These are phyloP conservation scores for Tuber brumale DNA, from an alignment of 495 filamentous ascomycete genomes.

Conservation along the genomic window DNA sequence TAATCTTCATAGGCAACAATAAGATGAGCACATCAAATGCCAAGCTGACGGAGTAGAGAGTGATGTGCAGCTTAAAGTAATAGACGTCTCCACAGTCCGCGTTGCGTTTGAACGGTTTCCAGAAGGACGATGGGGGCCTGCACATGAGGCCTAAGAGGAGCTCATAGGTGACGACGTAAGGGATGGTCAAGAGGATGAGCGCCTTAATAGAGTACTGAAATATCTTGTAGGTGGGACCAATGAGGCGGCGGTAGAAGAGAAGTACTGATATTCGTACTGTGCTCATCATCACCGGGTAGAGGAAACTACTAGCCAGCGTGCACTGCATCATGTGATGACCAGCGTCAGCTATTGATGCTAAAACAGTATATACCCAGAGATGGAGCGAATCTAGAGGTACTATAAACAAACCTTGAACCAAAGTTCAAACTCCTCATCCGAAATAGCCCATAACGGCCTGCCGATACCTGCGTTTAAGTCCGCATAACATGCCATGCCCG, in stretches of 20 bases:
- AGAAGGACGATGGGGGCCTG: neutral
- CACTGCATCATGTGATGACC: neutral
- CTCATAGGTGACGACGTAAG: neutral
- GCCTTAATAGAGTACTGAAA: neutral
- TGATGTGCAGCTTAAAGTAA: neutral
- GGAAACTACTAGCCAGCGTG: neutral
- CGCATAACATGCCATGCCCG: neutral
- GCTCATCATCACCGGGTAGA: neutral
- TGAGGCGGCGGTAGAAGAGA: conserved; percentile 6
- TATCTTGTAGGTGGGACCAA: neutral
- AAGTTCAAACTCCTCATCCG: neutral
- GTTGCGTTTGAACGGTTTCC: neutral
- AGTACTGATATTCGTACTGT: neutral
- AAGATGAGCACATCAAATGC: conserved; percentile 5
- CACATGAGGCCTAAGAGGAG: neutral
- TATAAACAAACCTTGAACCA: neutral
- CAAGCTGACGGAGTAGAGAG: neutral
- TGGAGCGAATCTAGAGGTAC: no score
- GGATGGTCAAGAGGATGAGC: neutral
- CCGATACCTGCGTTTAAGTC: neutral
- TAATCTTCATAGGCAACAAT: neutral
- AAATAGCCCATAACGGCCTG: neutral
- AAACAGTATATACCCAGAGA: no score
- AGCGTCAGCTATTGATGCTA: neutral
- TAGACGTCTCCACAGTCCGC: neutral